These are phyloP conservation scores for Gryganskiella cystojenkinii DNA, from an alignment of 192 early-diverging fungal genomes.

Conservation along the genomic window DNA sequence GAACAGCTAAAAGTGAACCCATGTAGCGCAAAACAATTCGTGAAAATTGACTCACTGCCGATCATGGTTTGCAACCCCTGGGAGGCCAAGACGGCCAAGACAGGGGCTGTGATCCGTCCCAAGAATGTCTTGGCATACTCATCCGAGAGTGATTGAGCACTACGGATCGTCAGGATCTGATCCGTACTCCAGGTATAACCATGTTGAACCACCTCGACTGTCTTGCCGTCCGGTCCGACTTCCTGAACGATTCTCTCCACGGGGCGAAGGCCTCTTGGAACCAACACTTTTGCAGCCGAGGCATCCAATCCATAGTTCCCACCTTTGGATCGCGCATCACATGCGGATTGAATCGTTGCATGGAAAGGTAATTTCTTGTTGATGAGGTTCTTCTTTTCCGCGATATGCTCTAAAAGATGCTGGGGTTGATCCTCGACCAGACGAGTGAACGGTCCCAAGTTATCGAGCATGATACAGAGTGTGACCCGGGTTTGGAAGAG, in stretches of 20 bases:
- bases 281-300: slow-evolving; percentile 21
- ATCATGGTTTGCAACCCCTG: slow-evolving; percentile 11
- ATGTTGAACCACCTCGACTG: neutral
- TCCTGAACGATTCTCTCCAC: slow-evolving; percentile 16
- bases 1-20: neutral
- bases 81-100: slow-evolving; percentile 27
- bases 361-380: slow-evolving; percentile 40
- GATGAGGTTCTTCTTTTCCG: slow-evolving; percentile 24
- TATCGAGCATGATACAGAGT: slow-evolving; percentile 33
- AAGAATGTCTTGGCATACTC: slow-evolving; percentile 33
- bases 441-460: slow-evolving; percentile 39
- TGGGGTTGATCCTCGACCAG: slow-evolving; percentile 36
- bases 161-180: slow-evolving; percentile 34
- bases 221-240: neutral
- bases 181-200: slow-evolving; percentile 51
- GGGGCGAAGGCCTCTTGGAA: slow-evolving; percentile 28
- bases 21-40: neutral
- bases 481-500: slow-evolving; percentile 21
- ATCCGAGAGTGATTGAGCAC: slow-evolving; percentile 42
- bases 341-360: slow-evolving; percentile 39
- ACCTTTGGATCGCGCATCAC: slow-evolving; percentile 25
- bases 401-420: slow-evolving; percentile 30
- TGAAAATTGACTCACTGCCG: neutral
- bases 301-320: slow-evolving; percentile 13
- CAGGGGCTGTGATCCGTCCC: slow-evolving; percentile 26